Evolutionary conservation across 805 yeast species (phyloP).

Genomic region (Monosporozyma servazzii): DNA sequence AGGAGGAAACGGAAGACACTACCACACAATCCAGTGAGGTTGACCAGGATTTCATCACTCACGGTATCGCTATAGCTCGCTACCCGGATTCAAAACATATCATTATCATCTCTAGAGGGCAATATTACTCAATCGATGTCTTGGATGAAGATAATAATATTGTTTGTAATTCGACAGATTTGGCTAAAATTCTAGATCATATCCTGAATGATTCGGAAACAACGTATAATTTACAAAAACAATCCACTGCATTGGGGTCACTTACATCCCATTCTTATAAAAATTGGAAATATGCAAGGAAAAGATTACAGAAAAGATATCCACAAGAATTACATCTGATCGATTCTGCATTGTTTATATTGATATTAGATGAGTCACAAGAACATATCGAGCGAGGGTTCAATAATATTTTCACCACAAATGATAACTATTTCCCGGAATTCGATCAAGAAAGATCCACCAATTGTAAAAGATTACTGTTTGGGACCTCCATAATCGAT

Average conservation of each 20-base stretch:
- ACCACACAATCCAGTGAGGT: too few species aligned
- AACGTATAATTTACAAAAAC: slow-evolving; percentile 48
- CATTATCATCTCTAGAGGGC: slow-evolving; percentile 68
- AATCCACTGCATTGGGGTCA: slow-evolving; percentile 63
- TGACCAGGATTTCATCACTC: slow-evolving; percentile 14
- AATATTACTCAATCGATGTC: slow-evolving; percentile 82
- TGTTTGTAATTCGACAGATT: slow-evolving; percentile 55
- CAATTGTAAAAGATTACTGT: slow-evolving; percentile 55
- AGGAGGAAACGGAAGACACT: slow-evolving; percentile 1
- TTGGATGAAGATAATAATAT: slow-evolving; percentile 58
- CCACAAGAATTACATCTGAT: slow-evolving; percentile 36
- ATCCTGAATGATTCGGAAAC: slow-evolving; percentile 60
- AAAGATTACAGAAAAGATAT: slow-evolving; percentile 33
- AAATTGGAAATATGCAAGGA: slow-evolving; percentile 71
- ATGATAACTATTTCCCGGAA: slow-evolving; percentile 4
- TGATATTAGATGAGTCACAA: slow-evolving; percentile 70
- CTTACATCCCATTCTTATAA: slow-evolving; percentile 80
- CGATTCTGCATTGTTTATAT: slow-evolving; percentile 71
- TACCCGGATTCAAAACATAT: slow-evolving; percentile 61
- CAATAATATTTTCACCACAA: slow-evolving; percentile 1
- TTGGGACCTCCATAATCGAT: slow-evolving; percentile 69
- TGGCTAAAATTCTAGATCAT: slow-evolving; percentile 53
- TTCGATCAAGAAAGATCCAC: slow-evolving; percentile 12
- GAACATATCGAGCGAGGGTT: neutral
- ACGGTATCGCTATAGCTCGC: slow-evolving; percentile 68